Evolutionary conservation across 1,284 basidiomycete species (phyloP), one percentile per base, ranked within the genome.

Genomic region (Somion occarium): DNA sequence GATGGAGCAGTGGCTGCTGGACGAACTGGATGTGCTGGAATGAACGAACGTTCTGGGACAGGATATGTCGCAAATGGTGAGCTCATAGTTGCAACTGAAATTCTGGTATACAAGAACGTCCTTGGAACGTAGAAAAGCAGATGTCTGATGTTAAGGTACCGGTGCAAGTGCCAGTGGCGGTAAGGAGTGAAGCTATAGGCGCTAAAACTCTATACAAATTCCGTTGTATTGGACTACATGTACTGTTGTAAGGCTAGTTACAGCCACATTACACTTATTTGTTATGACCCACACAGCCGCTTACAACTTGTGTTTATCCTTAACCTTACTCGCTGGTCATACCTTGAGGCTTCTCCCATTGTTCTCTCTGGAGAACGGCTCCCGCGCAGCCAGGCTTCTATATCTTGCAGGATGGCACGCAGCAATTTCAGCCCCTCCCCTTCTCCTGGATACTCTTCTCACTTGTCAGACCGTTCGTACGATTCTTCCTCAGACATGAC

Each of bases 401-500:
- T 34, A 7, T 15, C 7, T 15, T 34, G 15, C 19, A 45, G 19
- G 2, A 70, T 70, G 68, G 62, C 65, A 18, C 67, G 61, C 45
- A 68, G 64, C 56, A 53, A 58, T 38, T 68, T 64, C 53, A 66
- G 60, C 49, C 65, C 66, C 7, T 69, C 68, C 0, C 68, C 68
- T 2, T 67, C 66, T 4, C 67, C 69, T 5, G 65, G 62, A 25
- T 56, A 56, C 26, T 64, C 65, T 5, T 62, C 60, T 26, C 62
- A 59, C 38, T 54, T 61, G 37, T 66, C 67, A 15, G 64, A 65
- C 25, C 64, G 63, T 2, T 64, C 65, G 9, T 58, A 56, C 49
- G 61, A 60, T 50, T 43, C 42, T 43, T 43, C 42, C 19, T 62
- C 64, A 19, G 56, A 56, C 3, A 20, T 60, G 22, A 34, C 30